These are phyloP conservation scores for Cornus controversa DNA, from an alignment of 148 eudicot species.

Conservation along the genomic window DNA sequence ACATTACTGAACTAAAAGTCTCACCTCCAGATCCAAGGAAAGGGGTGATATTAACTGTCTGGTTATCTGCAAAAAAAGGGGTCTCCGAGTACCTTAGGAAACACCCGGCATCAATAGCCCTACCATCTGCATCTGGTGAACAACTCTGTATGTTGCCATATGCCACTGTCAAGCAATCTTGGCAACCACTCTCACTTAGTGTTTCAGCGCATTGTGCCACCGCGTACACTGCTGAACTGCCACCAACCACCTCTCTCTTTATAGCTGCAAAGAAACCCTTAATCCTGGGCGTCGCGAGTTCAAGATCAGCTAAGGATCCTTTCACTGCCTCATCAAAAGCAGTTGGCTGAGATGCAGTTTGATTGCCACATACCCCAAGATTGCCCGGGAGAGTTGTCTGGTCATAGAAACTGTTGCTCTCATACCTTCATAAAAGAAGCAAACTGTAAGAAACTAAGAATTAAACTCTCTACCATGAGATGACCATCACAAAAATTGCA, in stretches of 20 bases:
- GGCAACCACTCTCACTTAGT: constrained; percentile 26
- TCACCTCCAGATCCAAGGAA: constrained; percentile 34
- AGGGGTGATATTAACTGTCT: constrained; percentile 31
- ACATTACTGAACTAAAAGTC: not conserved
- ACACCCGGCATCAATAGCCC: constrained; percentile 41
- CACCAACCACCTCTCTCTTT: constrained; percentile 18
- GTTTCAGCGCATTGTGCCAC: constrained; percentile 47
- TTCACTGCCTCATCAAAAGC: constrained; percentile 23
- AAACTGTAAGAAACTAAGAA: not conserved
- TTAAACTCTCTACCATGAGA: too few relatives aligned
- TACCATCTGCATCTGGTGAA: constrained; percentile 33
- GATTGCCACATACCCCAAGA: constrained; percentile 33
- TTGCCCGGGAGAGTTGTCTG: constrained; percentile 46
- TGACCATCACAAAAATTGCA: too few relatives aligned
- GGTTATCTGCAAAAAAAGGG: constrained; percentile 40
- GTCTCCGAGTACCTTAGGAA: constrained; percentile 35
- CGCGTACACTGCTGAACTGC: constrained; percentile 25
- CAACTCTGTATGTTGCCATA: constrained; percentile 30
- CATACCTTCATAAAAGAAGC: constrained; percentile 28
- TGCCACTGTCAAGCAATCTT: constrained; percentile 39
- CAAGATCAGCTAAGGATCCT: constrained; percentile 23
- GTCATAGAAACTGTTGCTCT: constrained; percentile 41
- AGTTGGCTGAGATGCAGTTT: constrained; percentile 24
- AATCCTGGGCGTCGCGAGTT: constrained; percentile 34
- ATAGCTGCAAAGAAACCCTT: constrained; percentile 35